phyloP scores from a whole-genome alignment of 1,139 yeast genomes.

The Debaryomycetaceae sp. region DNA sequence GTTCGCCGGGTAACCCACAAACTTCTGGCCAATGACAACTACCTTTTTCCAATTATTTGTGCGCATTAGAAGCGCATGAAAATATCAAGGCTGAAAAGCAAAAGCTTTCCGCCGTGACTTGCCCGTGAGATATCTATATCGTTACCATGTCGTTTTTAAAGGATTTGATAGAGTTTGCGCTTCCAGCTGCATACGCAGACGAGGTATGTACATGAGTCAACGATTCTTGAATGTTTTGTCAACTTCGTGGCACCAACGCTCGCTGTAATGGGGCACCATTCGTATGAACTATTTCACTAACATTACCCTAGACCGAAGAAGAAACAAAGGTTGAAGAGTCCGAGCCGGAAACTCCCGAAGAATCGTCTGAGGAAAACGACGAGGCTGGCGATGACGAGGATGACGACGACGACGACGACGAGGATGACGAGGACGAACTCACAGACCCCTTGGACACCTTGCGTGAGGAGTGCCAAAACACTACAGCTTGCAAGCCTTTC shows the following conservation, averaged over 20 bases:
- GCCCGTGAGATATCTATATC: conserved; percentile 4
- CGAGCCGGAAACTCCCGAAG: conserved; percentile 40
- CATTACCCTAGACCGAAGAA: conserved; percentile 19
- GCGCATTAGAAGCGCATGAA: conserved; percentile 3
- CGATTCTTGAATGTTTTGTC: conserved; percentile 2
- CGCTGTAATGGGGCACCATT: not conserved
- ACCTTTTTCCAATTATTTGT: conserved; percentile 10
- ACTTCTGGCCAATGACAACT: conserved; percentile 12
- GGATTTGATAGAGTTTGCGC: conserved; percentile 78
- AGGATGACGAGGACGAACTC: conserved; percentile 73
- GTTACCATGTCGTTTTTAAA: conserved; percentile 51
- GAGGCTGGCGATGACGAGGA: conserved; percentile 64
- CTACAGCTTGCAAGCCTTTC: conserved; percentile 66
- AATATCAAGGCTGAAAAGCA: not conserved
- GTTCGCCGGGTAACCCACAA: conserved; percentile 12
- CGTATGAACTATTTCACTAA: conserved; percentile 13
- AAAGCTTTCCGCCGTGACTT: conserved; percentile 2
- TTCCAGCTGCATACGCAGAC: conserved; percentile 88
- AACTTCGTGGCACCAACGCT: too few species aligned
- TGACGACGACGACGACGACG: conserved; percentile 70
- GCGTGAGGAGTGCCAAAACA: conserved; percentile 63
- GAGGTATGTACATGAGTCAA: conserved; percentile 44
- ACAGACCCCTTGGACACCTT: conserved; percentile 66
- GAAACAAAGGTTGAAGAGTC: conserved; percentile 27
- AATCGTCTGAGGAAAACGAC: conserved; percentile 47